Evolutionary conservation across 495 filamentous ascomycete genomes (phyloP).

Genomic region (Penicillium parvum): DNA sequence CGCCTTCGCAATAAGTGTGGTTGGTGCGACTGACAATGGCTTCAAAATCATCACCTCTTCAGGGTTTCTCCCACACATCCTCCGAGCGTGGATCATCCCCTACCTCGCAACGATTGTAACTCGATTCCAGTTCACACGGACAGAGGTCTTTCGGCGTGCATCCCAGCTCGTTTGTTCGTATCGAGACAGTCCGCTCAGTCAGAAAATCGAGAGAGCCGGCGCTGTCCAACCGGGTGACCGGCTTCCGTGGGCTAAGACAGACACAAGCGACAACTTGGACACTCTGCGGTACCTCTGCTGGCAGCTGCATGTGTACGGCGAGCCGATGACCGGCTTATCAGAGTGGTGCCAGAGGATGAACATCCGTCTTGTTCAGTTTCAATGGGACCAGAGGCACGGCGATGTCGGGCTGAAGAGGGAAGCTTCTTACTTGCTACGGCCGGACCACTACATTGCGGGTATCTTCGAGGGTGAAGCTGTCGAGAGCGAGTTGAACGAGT

Average conservation of each 20-base stretch:
- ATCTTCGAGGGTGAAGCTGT: slow-evolving; percentile 13
- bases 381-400: slow-evolving; percentile 24
- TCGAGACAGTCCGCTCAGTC: slow-evolving; percentile 20
- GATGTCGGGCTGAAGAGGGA: slow-evolving; percentile 20
- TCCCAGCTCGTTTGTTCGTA: slow-evolving; percentile 35
- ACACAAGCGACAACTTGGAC: slow-evolving; percentile 28
- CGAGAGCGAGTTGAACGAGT: slow-evolving; percentile 10
- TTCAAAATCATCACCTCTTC: slow-evolving; percentile 23
- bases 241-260: slow-evolving; percentile 30
- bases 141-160: slow-evolving; percentile 19
- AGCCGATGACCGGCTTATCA: slow-evolving; percentile 8
- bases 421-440: slow-evolving; percentile 31
- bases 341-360: slow-evolving; percentile 26
- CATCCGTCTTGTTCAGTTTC: slow-evolving; percentile 19
- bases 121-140: slow-evolving; percentile 14
- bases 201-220: slow-evolving; percentile 6
- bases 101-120: slow-evolving; percentile 22
- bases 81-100: slow-evolving; percentile 31
- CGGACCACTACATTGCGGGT: slow-evolving; percentile 35
- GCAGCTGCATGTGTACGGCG: slow-evolving; percentile 37
- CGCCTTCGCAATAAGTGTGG: slow-evolving; percentile 27
- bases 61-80: slow-evolving; percentile 20
- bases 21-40: slow-evolving; percentile 29
- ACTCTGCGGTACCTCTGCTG: slow-evolving; percentile 26
- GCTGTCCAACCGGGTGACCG: slow-evolving; percentile 32